Evolutionary conservation across 257 asterid genomes (phyloP).

Genomic region (Petrea volubilis): DNA sequence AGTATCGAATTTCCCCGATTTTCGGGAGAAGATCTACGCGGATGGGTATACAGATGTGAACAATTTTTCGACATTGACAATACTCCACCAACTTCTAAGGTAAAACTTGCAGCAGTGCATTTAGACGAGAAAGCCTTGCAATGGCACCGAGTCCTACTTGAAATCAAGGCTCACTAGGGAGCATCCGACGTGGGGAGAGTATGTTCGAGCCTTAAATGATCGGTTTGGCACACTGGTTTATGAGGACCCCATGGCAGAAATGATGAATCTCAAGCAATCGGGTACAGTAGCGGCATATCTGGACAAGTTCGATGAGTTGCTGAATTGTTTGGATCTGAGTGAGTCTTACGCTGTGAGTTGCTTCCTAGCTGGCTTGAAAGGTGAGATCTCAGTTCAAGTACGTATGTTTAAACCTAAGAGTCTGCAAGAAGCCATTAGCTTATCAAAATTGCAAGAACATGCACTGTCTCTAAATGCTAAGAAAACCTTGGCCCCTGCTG

Average conservation of each 20-base stretch:
- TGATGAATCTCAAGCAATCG: neutral
- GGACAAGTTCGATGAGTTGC: neutral
- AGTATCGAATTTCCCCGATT: neutral
- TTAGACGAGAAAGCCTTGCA: neutral
- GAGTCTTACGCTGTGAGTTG: neutral
- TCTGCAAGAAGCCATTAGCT: neutral
- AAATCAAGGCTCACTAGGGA: neutral
- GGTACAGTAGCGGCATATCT: neutral
- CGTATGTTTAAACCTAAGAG: neutral
- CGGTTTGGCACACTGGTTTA: neutral
- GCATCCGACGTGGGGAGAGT: neutral
- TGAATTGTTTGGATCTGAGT: neutral
- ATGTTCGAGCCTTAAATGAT: neutral
- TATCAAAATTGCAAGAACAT: neutral
- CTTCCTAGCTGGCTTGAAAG: neutral
- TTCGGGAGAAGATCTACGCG: neutral
- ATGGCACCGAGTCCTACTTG: neutral
- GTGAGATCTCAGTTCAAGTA: neutral
- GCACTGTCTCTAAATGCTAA: neutral
- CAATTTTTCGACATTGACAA: neutral
- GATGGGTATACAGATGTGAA: neutral
- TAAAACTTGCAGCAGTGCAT: neutral
- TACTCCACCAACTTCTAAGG: neutral
- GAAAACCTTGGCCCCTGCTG: neutral
- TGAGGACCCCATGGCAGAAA: neutral